These are phyloP conservation scores for Arthrocladium fulminans DNA, from an alignment of 2,329 filamentous ascomycete species.

Conservation along the genomic window DNA sequence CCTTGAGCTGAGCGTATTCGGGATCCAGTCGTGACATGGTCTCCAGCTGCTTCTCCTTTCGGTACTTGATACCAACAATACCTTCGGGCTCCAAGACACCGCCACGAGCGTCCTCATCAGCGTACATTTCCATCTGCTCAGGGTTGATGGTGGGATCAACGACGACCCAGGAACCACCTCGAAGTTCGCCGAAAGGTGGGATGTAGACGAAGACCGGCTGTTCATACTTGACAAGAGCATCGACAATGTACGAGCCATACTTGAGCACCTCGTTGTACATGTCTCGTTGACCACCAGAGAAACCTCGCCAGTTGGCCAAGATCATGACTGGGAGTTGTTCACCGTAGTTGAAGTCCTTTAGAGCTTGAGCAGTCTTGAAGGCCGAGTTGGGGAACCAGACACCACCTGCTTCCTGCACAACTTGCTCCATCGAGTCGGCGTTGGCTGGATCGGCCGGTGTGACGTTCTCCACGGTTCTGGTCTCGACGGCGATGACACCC, in stretches of 20 bases:
- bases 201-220: constrained; percentile 99
- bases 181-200: constrained; percentile 88
- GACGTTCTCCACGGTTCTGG: constrained; percentile 90
- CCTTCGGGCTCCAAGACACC: constrained; percentile 97
- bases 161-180: constrained; percentile 98
- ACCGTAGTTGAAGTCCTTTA: constrained; percentile 98
- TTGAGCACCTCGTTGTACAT: constrained; percentile 99
- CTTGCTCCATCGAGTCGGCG: constrained; percentile 94
- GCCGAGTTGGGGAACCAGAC: constrained; percentile 99
- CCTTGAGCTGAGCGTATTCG: constrained; percentile 73
- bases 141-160: constrained; percentile 98
- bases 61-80: constrained; percentile 98
- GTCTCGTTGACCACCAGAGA: constrained; percentile 97
- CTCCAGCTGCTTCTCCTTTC: constrained; percentile 91
- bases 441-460: constrained; percentile 95
- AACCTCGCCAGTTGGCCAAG: constrained; percentile 98
- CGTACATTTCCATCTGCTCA: constrained; percentile 98
- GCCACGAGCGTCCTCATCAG: constrained; percentile 85
- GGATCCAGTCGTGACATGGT: constrained; percentile 93
- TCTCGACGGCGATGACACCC: constrained; percentile 96
- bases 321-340: constrained; percentile 99
- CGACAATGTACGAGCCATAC: constrained; percentile 98
- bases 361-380: constrained; percentile 98
- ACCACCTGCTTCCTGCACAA: constrained; percentile 89
- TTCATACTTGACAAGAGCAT: constrained; percentile 95